These are phyloP conservation scores for Epithemia pelagica DNA, from an alignment of 108 stramenopile species.

Conservation along the genomic window DNA sequence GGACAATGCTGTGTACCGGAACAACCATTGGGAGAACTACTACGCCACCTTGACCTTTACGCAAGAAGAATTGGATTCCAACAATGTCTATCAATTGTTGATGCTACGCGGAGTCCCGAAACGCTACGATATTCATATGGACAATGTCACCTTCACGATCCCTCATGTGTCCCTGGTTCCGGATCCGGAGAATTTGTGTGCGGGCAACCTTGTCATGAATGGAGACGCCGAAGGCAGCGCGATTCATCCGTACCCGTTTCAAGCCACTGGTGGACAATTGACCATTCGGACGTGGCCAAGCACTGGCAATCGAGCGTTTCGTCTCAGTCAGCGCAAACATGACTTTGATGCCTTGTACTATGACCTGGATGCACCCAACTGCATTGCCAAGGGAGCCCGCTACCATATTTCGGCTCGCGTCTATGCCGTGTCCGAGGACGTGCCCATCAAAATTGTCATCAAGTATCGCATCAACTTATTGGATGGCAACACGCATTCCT, in stretches of 20 bases:
- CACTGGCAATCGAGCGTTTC: background rate
- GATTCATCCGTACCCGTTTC: constrained; percentile 22
- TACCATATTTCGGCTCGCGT: background rate
- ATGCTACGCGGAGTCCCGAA: constrained; percentile 20
- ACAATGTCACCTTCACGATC: constrained; percentile 32
- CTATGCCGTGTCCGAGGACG: background rate
- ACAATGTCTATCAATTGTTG: constrained; percentile 22
- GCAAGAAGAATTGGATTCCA: constrained; percentile 10
- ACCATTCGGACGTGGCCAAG: background rate
- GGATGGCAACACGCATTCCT: background rate
- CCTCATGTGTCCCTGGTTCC: constrained; percentile 26
- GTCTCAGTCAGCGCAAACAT: constrained; percentile 12
- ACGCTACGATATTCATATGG: constrained; percentile 26
- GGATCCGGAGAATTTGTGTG: constrained; percentile 19
- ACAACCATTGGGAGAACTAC: constrained; percentile 13
- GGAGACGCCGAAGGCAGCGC: constrained; percentile 34
- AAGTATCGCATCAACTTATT: background rate
- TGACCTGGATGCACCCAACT: constrained; percentile 10
- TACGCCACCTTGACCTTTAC: constrained; percentile 17
- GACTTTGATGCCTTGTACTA: constrained; percentile 57
- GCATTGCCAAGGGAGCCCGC: constrained; percentile 4
- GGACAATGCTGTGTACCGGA: background rate
- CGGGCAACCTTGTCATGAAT: constrained; percentile 33
- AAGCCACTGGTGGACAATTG: background rate
- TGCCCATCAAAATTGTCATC: background rate